Conservation (phyloP, 2,329 filamentous ascomycete species). For the Plenodomus tracheiphilus region DNA sequence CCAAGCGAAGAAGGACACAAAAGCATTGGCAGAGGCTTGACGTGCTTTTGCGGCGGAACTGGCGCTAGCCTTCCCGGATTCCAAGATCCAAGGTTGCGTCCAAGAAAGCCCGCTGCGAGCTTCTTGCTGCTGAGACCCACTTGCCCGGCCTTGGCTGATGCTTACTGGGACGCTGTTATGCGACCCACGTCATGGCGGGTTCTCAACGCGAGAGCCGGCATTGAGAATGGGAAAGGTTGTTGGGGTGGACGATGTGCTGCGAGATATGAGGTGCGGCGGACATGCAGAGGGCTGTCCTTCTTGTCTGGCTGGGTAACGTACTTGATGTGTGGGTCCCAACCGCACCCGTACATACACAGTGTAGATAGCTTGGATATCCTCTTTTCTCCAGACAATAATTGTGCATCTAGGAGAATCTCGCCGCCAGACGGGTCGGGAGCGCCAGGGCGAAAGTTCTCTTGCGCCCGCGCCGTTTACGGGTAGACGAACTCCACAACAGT, state of each 20-base stretch:
- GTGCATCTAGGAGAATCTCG: no score
- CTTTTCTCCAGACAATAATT: no score
- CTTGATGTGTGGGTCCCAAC: no score
- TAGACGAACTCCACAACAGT: not conserved
- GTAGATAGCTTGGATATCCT: no score
- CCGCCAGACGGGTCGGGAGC: no score
- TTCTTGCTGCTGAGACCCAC: not conserved
- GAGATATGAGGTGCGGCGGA: not conserved
- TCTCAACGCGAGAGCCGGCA: not conserved
- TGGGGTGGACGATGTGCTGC: not conserved
- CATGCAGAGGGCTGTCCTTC: not conserved
- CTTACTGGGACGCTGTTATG: constrained; percentile 4
- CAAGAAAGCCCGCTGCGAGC: not conserved
- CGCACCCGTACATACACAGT: no score
- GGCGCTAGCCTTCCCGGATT: not conserved
- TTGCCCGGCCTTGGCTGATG: constrained; percentile 7
- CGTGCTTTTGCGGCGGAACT: not conserved
- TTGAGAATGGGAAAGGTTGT: not conserved
- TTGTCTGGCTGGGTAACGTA: no score
- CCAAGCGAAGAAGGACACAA: not conserved
- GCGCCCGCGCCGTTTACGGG: not conserved
- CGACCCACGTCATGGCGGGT: not conserved
- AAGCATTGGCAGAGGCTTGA: not conserved
- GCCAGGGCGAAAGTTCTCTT: not conserved
- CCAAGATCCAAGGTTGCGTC: not conserved